Conservation (phyloP, 1,139 yeast species). For the Blastobotrys malaysiensis region DNA sequence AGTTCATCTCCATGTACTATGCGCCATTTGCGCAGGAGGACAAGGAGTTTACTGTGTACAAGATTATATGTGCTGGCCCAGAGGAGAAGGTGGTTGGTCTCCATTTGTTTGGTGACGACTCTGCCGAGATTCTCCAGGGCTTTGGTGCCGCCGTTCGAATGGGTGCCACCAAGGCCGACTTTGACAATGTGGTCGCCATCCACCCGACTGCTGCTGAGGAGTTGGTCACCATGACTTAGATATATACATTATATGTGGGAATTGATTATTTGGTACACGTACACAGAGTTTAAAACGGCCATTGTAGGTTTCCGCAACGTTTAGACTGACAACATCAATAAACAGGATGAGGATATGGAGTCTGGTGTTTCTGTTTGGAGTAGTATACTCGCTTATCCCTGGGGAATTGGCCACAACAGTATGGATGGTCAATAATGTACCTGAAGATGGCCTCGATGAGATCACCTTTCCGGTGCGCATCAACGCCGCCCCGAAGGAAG, state of each 20-base stretch:
- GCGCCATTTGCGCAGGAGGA: conserved; percentile 63
- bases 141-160: conserved; percentile 91
- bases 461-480: not conserved
- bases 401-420: not conserved
- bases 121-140: conserved; percentile 94
- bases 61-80: conserved; percentile 68
- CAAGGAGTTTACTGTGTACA: conserved; percentile 85
- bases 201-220: conserved; percentile 99
- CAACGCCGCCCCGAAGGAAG: not conserved
- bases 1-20: conserved; percentile 88
- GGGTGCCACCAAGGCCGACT: conserved; percentile 95
- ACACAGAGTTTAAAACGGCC: too few species aligned
- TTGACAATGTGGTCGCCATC: conserved; percentile 93
- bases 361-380: not conserved
- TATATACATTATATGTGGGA: too few species aligned
- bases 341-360: too few species aligned
- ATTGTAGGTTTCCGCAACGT: too few species aligned
- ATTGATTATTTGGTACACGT: too few species aligned
- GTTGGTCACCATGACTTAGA: conserved; percentile 73
- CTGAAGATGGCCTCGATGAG: not conserved
- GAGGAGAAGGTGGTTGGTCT: conserved; percentile 94
- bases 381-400: not conserved
- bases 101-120: conserved; percentile 84
- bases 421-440: not conserved
- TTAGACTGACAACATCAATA: too few species aligned